Evolutionary conservation across 106 monocot species (phyloP), one percentile per base, ranked within the genome.

Genomic region (Vanilla planifolia): DNA sequence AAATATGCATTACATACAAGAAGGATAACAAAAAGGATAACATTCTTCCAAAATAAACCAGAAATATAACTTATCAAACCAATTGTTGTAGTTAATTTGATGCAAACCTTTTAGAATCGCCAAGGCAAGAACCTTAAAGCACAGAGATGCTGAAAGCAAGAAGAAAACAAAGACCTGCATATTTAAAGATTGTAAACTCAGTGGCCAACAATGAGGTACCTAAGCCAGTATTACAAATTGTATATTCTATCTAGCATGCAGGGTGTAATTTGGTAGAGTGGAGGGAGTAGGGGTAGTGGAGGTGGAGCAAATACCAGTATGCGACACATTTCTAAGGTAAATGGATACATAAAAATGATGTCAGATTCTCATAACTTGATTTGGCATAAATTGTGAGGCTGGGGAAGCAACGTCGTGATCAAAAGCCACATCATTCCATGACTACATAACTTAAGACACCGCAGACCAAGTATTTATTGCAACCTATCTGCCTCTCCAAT

Each of bases 401-500:
- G n/a, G n/a, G n/a, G n/a, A n/a, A n/a, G n/a, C n/a, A n/a, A n/a
- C n/a, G n/a, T n/a, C n/a, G n/a, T n/a, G n/a, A n/a, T 28, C 28
- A 22, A 48, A 25, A 48, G 14, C 15, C 2, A 15, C 29, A 28
- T 48, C 29, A 29, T 52, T 13, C 9, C 51, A 7, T 56, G 3
- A 16, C 56, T 6, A 6, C 6, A 56, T 56, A 56, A 56, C 1
- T 10, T 34, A 33, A 56, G 1, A 19, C 28, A 32, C 19, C 34
- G 17, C 33, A 17, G 74, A 95, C 95, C 5, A 86, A 78, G 61
- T 89, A 75, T 67, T 95, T 95, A 41, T 90, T 95, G 10, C 89
- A 95, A 16, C 95, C 80, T 26, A 95, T 83, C 60, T 95, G 89
- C 52, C 95, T 77, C 74, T 95, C 95, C 56, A 90, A 95, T 26